These are phyloP conservation scores for Dendrobium nobile DNA, from an alignment of 106 monocot species.

Conservation along the genomic window DNA sequence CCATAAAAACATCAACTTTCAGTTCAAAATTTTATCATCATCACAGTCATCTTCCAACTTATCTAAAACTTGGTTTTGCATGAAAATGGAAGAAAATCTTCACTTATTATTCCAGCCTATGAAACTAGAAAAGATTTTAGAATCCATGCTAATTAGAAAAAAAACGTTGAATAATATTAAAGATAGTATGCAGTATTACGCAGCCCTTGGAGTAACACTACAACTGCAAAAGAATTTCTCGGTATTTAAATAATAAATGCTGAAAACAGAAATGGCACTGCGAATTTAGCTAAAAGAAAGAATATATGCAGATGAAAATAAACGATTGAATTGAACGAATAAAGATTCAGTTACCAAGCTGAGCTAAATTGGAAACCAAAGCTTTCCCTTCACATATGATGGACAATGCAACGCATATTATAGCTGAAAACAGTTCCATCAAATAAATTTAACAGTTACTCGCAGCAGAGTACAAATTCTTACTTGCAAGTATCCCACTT, in stretches of 20 bases:
- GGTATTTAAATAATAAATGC: neutral
- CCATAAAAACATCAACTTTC: neutral
- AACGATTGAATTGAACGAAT: neutral
- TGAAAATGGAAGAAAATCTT: neutral
- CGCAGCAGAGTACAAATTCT: neutral
- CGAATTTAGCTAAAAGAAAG: neutral
- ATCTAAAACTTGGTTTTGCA: neutral
- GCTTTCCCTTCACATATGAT: neutral
- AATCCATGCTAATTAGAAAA: neutral
- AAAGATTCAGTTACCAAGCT: neutral
- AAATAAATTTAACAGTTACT: neutral
- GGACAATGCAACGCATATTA: neutral
- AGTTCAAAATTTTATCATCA: neutral
- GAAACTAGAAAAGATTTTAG: neutral
- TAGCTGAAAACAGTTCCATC: neutral
- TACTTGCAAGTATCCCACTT: slow-evolving; percentile 99
- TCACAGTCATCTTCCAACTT: neutral
- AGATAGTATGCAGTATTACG: neutral
- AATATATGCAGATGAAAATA: neutral
- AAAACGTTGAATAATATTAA: neutral
- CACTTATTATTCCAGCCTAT: neutral
- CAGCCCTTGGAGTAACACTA: neutral
- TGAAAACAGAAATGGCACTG: neutral
- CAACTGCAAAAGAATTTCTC: neutral
- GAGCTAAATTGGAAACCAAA: neutral